Evolutionary conservation across 1,284 basidiomycete genomes (phyloP).

Genomic region (Volvariella volvacea): DNA sequence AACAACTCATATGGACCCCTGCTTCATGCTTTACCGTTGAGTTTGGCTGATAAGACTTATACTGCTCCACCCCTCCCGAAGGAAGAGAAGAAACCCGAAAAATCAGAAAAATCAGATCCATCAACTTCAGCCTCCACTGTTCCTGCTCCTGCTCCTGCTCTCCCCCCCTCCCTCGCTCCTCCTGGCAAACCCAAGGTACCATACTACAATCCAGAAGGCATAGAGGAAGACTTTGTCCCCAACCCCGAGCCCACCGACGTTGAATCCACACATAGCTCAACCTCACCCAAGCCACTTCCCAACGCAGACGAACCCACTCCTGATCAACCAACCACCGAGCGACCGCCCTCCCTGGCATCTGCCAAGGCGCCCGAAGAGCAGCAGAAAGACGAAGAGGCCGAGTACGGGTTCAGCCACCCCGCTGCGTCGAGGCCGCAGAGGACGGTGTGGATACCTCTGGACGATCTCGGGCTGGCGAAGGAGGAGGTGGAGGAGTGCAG

Average conservation of each 20-base stretch:
- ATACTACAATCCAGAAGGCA: no score
- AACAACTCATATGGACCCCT: conserved; percentile 67
- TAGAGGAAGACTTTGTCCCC: no score
- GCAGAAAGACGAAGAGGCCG: conserved; percentile 19
- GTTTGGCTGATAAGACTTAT: conserved; percentile 67
- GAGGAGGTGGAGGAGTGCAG: conserved; percentile 58
- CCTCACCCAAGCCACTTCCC: no score
- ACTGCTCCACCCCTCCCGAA: conserved; percentile 13
- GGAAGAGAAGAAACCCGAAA: no score
- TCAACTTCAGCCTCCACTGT: no score
- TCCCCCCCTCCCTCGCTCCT: no score
- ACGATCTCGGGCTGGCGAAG: conserved; percentile 58
- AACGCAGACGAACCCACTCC: neutral
- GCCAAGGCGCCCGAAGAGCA: conserved; percentile 10
- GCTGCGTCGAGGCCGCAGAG: conserved; percentile 70
- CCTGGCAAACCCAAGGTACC: no score
- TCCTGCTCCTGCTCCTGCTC: neutral
- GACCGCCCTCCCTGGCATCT: conserved; percentile 4
- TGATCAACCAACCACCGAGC: conserved; percentile 5
- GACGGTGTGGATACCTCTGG: conserved; percentile 76
- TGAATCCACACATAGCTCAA: no score
- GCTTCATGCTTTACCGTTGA: conserved; percentile 64
- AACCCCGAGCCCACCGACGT: no score
- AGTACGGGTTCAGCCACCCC: conserved; percentile 76
- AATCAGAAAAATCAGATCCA: no score